These are phyloP conservation scores for Lodderomyces theae DNA, from an alignment of 1,139 yeast genomes.

Conservation along the genomic window DNA sequence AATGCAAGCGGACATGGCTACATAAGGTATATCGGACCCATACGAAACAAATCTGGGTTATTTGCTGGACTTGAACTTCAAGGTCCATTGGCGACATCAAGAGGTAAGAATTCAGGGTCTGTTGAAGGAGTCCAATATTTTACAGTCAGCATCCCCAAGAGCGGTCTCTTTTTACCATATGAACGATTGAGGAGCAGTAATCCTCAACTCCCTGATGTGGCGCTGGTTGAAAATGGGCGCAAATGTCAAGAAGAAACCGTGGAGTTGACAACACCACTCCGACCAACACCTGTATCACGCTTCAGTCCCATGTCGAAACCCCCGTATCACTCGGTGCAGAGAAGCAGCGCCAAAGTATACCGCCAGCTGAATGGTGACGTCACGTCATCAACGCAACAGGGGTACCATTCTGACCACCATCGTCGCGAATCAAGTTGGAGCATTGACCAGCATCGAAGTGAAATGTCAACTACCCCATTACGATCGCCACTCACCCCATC, in stretches of 20 bases:
- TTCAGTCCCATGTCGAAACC: conserved; percentile 1
- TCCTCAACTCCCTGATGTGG: conserved; percentile 22
- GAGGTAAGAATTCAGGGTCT: conserved; percentile 47
- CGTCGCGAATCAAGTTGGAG: conserved; percentile 1
- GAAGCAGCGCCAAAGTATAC: neutral
- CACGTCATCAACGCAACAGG: neutral
- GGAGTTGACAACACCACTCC: neutral
- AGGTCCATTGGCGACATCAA: conserved; percentile 52
- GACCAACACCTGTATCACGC: neutral
- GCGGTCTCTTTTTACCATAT: conserved; percentile 76
- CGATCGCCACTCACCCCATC: conserved; percentile 10
- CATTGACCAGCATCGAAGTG: neutral
- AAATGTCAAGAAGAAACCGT: neutral
- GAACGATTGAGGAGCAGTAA: conserved; percentile 52
- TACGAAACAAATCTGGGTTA: conserved; percentile 68
- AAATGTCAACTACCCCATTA: neutral
- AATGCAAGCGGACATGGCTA: conserved; percentile 56
- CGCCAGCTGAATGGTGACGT: neutral
- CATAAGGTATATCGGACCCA: conserved; percentile 69
- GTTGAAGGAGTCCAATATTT: conserved; percentile 46
- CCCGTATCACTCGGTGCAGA: neutral
- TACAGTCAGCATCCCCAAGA: conserved; percentile 53
- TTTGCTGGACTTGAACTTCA: conserved; percentile 86
- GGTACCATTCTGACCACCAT: neutral
- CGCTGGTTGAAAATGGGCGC: conserved; percentile 5